phyloP scores from a whole-genome alignment of 202 grass and related monocot species.

The Bolboschoenoplectus hybrid region DNA sequence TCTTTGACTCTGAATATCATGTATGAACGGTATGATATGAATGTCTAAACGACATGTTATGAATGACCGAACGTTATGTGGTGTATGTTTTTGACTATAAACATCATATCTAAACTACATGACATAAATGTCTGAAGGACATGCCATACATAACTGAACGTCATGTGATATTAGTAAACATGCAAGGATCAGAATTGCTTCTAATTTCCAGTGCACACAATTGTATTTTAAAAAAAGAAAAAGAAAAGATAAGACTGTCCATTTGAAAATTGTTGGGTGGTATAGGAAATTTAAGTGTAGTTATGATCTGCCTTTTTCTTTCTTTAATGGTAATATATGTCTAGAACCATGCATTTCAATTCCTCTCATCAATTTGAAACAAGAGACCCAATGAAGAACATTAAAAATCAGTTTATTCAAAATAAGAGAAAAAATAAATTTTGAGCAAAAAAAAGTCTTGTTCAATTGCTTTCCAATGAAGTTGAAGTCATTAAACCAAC shows the following conservation, averaged over 20 bases:
- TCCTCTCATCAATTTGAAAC: background rate
- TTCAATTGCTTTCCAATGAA: background rate
- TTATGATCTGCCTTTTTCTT: background rate
- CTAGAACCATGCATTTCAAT: background rate
- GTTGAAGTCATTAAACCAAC: background rate
- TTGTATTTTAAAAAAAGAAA: background rate
- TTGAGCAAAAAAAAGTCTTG: background rate
- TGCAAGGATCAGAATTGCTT: background rate
- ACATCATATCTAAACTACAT: too few relatives aligned
- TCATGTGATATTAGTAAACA: background rate
- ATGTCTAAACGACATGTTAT: too few relatives aligned
- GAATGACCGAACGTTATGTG: too few relatives aligned
- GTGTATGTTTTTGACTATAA: too few relatives aligned
- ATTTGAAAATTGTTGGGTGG: background rate
- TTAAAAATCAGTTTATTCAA: background rate
- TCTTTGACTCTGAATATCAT: too few relatives aligned
- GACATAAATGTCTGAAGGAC: too few relatives aligned
- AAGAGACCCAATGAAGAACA: background rate
- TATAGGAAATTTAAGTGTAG: background rate
- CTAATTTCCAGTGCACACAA: background rate
- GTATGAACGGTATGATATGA: too few relatives aligned
- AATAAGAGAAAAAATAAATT: background rate
- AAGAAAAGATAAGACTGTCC: background rate
- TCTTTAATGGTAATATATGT: background rate
- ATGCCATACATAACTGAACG: too few relatives aligned